Conservation (phyloP, 768 basidiomycete species). For the Kwoniella mangroviensis region DNA sequence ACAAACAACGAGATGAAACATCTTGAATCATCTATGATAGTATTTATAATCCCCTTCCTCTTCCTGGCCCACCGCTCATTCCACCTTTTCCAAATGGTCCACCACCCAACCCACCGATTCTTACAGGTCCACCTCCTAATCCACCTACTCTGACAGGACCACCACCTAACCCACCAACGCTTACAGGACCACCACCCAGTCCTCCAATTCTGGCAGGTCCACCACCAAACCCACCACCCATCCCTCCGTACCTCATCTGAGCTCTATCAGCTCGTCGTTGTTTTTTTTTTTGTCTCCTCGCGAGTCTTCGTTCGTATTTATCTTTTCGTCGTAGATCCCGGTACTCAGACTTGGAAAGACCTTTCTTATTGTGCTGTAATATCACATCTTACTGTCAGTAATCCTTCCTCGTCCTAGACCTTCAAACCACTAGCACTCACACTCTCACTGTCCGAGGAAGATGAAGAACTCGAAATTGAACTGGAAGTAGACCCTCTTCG, state of each 20-base stretch:
- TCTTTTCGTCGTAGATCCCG: background rate
- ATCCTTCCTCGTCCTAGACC: background rate
- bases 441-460: background rate
- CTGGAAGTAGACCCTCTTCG: background rate
- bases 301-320: background rate
- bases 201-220: background rate
- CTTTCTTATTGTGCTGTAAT: background rate
- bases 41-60: background rate
- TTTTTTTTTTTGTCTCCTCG: background rate
- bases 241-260: background rate
- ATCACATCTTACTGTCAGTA: too few species aligned
- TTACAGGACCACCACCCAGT: background rate
- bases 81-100: constrained; percentile 4
- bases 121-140: background rate
- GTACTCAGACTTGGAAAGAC: background rate
- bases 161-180: background rate
- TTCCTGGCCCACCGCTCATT: background rate
- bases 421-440: background rate
- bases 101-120: background rate
- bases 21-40: background rate
- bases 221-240: background rate
- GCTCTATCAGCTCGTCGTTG: constrained; percentile 1
- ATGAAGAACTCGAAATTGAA: constrained; percentile 2
- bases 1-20: background rate
- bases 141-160: background rate